phyloP scores from a whole-genome alignment of 495 filamentous ascomycete genomes.

The Neurospora sp. region DNA sequence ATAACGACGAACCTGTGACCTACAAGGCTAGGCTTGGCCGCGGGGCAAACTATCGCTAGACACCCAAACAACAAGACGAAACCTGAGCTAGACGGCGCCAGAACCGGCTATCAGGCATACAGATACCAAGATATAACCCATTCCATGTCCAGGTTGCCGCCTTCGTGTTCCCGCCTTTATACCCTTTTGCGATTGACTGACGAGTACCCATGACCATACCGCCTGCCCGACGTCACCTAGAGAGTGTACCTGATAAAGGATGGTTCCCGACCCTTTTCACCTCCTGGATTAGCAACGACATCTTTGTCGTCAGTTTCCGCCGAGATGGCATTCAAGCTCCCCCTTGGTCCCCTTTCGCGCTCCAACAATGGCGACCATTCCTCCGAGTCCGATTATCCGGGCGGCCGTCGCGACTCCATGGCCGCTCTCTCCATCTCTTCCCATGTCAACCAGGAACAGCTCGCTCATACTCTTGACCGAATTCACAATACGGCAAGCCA shows the following conservation, averaged over 20 bases:
- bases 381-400: neutral
- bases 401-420: constrained; percentile 48
- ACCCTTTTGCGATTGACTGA: neutral
- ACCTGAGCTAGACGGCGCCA: neutral
- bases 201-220: neutral
- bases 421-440: constrained; percentile 48
- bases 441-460: constrained; percentile 54
- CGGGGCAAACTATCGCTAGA: neutral
- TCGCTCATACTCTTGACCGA: constrained; percentile 66
- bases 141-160: neutral
- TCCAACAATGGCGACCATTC: neutral
- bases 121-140: neutral
- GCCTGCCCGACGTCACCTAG: neutral
- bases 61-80: neutral
- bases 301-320: neutral
- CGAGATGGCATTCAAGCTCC: neutral
- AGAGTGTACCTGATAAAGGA: neutral
- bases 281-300: neutral
- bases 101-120: neutral
- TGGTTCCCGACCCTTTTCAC: neutral
- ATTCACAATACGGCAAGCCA: constrained; percentile 78
- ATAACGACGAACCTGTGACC: neutral
- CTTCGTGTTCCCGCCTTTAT: neutral
- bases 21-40: neutral
- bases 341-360: neutral